Evolutionary conservation across 2,329 filamentous ascomycete species (phyloP).

Genomic region (Penicillium sp.): DNA sequence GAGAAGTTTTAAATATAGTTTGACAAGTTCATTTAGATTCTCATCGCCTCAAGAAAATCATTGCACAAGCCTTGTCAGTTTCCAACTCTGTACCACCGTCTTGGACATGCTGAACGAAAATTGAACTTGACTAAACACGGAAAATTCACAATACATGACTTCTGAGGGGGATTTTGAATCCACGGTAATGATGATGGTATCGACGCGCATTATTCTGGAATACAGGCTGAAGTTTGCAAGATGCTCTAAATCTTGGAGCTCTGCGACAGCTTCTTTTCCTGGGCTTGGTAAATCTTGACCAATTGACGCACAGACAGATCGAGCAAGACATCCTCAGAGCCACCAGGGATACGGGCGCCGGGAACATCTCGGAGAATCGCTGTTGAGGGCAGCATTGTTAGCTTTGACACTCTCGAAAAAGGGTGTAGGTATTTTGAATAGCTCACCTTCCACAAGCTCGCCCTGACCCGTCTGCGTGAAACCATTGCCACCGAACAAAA

Average conservation of each 20-base stretch:
- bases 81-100: too few species aligned
- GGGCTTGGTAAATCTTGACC: constrained; percentile 63
- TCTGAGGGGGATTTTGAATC: neutral
- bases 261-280: constrained; percentile 34
- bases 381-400: constrained; percentile 34
- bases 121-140: too few species aligned
- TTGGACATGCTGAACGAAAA: too few species aligned
- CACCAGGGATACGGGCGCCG: constrained; percentile 64
- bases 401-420: constrained; percentile 8
- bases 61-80: too few species aligned
- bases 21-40: too few species aligned
- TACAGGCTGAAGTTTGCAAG: neutral
- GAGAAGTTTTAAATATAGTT: too few species aligned
- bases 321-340: constrained; percentile 71
- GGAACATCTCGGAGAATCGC: constrained; percentile 66
- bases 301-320: constrained; percentile 70
- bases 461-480: constrained; percentile 70
- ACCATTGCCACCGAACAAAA: constrained; percentile 74
- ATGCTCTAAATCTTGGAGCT: constrained; percentile 27
- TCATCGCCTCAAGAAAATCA: too few species aligned
- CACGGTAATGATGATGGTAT: neutral
- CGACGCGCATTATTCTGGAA: neutral
- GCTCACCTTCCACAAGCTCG: constrained; percentile 67
- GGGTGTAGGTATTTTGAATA: constrained; percentile 2
- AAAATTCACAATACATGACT: neutral